Evolutionary conservation across 495 filamentous ascomycete species (phyloP), one percentile per base, ranked within the genome.

Genomic region (Cairneyella variabilis): DNA sequence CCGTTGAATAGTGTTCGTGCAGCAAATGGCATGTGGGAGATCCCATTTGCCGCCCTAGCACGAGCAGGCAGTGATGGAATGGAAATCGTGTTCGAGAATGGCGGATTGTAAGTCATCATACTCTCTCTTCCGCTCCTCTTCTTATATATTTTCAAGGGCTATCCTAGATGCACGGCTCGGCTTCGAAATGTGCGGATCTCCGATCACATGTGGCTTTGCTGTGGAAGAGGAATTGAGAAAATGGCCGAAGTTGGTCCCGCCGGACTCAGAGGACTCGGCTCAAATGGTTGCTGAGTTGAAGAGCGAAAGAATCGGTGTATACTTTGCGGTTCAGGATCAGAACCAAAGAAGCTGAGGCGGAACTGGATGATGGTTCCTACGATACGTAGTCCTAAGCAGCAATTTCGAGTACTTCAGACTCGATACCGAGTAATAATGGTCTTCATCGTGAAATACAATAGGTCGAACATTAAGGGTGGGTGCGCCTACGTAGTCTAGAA

Each of bases 41-140:
- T 44, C 41, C 41, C 41, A 18, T 25, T 44, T 4, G 41, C 41
- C 7, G 20, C 11, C 41, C 41, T 44, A 23, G 41, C 3, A 44
- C 41, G 41, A 44, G 41, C 20, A 21, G 41, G 41, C 41, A 44
- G 41, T 21, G n/a, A 4, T 21, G 41, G 41, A 18, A 44, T 10
- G 21, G 41, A 44, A 23, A 18, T 44, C 12, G 41, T 20, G 3
- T 44, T 44, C 20, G 41, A 44, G 7, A 44, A 44, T 44, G 21
- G 41, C 41, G 41, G 41, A 21, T 44, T 44, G 41, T 44, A 44
- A 44, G 41, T 44, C 14, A 32, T 44, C 11, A 7, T 21, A 7
- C 41, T 44, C 41, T 44, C 6, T 25, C 11, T 20, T 25, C 41
- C 41, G n/a, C n/a, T 7, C 38, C 38, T 44, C 3, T 23, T 44